Base-by-base conservation (phyloP, 768 basidiomycete species). In the Auricularia sp. region DNA sequence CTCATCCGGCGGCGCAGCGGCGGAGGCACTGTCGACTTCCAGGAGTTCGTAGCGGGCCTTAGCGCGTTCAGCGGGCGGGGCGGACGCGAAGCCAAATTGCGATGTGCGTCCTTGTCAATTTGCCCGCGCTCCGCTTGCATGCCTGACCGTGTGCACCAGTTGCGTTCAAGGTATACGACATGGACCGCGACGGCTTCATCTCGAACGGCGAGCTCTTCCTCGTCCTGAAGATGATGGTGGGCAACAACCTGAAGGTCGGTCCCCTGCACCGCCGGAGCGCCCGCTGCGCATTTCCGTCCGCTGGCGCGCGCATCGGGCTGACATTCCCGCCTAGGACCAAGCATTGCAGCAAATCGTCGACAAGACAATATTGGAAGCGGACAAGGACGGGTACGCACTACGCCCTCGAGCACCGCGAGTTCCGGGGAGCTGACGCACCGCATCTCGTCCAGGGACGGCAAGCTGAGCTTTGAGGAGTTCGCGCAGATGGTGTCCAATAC, bases 141-240 rank as follows among this genome's bases (percentile, higher is more conserved):
- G 11, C 18, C 47, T 51, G 44, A 51, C 47, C 63, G 3, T 29
- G 29, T 29, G 14, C 2, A 13, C 21, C 71, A 99, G 97, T 99
- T 72, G 97, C 97, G 33, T 99, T 99, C 86, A 98, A 98, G 75
- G 97, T 99, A 62, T 99, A 99, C 71, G 97, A 99, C 73, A 92
- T 99, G 73, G 97, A 99, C 75, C 84, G 97, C 62, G 97, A 99
- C 72, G 94, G 94, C 7, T 99, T 77, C 77, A 99, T 99, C 75
- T 97, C 94, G 13, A 99, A 99, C 72, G 97, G 97, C 64, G 97
- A 99, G 77, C 85, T 99, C 36, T 99, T 98, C 80, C 79, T 99
- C 59, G 97, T 99, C 45, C 80, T 99, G 68, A 99, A 99, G 83
- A 98, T 98, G 93, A 99, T 99, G 97, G 97, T 98, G 62, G 97